These are phyloP conservation scores for Penicillium argentinense DNA, from an alignment of 495 filamentous ascomycete species.

Conservation along the genomic window DNA sequence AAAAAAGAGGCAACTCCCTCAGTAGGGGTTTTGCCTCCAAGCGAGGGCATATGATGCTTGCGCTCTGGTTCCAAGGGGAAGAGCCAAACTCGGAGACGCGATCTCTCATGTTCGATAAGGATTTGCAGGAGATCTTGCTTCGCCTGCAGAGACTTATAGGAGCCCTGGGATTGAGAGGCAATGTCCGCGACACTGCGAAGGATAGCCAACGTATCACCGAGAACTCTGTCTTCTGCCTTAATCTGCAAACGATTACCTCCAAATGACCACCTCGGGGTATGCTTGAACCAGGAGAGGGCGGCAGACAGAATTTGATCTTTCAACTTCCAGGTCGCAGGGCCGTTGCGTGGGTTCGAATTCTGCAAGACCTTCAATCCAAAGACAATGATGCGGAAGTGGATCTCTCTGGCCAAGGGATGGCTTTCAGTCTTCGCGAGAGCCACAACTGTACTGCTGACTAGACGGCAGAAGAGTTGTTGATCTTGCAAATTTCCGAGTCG, in stretches of 20 bases:
- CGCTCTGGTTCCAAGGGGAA: conserved; percentile 72
- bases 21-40: conserved; percentile 28
- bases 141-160: conserved; percentile 63
- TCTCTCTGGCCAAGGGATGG: conserved; percentile 87
- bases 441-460: conserved; percentile 73
- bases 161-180: conserved; percentile 51
- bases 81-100: conserved; percentile 85
- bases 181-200: conserved; percentile 58
- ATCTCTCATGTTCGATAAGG: conserved; percentile 82
- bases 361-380: conserved; percentile 76
- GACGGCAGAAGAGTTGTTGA: conserved; percentile 74
- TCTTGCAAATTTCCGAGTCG: conserved; percentile 76
- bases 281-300: conserved; percentile 82
- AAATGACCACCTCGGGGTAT: conserved; percentile 88
- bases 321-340: conserved; percentile 65
- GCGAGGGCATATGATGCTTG: conserved; percentile 51
- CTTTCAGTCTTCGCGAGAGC: conserved; percentile 65
- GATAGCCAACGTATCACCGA: conserved; percentile 70
- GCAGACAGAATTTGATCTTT: conserved; percentile 88
- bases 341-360: conserved; percentile 61
- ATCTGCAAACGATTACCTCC: conserved; percentile 91
- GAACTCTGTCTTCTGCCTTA: conserved; percentile 83
- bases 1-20: conserved; percentile 55
- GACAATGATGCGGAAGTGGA: conserved; percentile 82
- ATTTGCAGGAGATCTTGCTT: conserved; percentile 79